These are phyloP conservation scores for Pichia phayaonensis DNA, from an alignment of 805 yeast genomes.

Conservation along the genomic window DNA sequence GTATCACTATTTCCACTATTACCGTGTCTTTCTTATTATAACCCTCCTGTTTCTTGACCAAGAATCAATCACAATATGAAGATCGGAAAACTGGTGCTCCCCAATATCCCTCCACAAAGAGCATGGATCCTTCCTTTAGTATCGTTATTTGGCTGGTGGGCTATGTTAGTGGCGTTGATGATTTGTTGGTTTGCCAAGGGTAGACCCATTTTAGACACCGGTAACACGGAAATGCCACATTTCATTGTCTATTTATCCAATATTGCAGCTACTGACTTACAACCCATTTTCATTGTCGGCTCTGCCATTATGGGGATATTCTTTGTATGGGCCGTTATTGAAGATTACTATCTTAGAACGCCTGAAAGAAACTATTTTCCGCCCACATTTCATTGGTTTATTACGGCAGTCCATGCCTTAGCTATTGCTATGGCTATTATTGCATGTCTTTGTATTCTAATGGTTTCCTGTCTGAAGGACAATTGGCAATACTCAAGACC, in stretches of 20 bases:
- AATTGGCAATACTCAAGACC: constrained; percentile 49
- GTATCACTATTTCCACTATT: no score
- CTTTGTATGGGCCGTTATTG: constrained; percentile 52
- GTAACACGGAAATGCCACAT: constrained; percentile 33
- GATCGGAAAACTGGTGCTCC: constrained; percentile 12
- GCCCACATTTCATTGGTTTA: constrained; percentile 31
- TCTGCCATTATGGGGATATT: constrained; percentile 72
- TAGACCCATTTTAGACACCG: constrained; percentile 57
- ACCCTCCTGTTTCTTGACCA: background rate
- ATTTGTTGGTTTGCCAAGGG: constrained; percentile 78
- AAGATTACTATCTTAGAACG: constrained; percentile 57
- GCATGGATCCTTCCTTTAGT: constrained; percentile 49
- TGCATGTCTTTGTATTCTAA: constrained; percentile 58
- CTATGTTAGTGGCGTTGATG: constrained; percentile 77
- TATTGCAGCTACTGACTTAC: constrained; percentile 79
- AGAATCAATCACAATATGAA: constrained; percentile 7
- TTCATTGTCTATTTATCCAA: constrained; percentile 65
- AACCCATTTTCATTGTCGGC: constrained; percentile 78
- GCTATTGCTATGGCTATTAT: constrained; percentile 25
- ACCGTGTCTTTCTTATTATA: no score
- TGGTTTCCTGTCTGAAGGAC: constrained; percentile 63
- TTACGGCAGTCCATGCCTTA: constrained; percentile 17
- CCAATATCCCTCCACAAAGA: constrained; percentile 22
- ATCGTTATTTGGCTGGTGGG: constrained; percentile 76
- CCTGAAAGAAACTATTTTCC: constrained; percentile 41